phyloP scores from a whole-genome alignment of 345 rosid genomes.

The Acer negundo region DNA sequence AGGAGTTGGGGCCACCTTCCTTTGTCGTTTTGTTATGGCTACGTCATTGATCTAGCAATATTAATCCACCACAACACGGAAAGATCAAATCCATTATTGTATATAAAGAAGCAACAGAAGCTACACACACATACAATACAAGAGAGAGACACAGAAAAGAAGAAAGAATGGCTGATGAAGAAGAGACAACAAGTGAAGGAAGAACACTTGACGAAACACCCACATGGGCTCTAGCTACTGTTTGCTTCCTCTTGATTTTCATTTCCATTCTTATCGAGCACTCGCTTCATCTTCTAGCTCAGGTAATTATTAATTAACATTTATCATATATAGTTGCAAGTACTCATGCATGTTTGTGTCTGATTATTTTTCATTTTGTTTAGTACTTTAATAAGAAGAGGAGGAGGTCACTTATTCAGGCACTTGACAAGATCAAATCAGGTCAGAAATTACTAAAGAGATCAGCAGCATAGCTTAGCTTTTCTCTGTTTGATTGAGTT shows the following conservation, averaged over 20 bases:
- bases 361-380: background rate
- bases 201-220: constrained; percentile 57
- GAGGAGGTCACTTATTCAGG: constrained; percentile 62
- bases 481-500: too few relatives aligned
- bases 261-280: constrained; percentile 59
- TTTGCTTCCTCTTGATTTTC: constrained; percentile 62
- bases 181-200: constrained; percentile 28
- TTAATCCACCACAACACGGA: too few relatives aligned
- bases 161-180: constrained; percentile 17
- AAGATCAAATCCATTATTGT: too few relatives aligned
- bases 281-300: constrained; percentile 52
- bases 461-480: background rate
- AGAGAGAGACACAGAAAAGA: background rate
- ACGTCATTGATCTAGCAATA: too few relatives aligned
- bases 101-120: background rate
- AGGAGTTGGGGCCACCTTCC: too few relatives aligned
- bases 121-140: background rate
- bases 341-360: background rate
- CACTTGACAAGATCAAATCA: constrained; percentile 82
- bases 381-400: constrained; percentile 60
- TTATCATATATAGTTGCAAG: too few relatives aligned
- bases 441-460: constrained; percentile 30
- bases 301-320: constrained; percentile 29
- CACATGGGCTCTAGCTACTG: constrained; percentile 87
- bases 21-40: too few relatives aligned